Percentiles rank a stretch among this genome's conserved stretches.
phyloP scores from a whole-genome alignment of 495 filamentous ascomycete species.

The Aspergillus cavernicola region DNA sequence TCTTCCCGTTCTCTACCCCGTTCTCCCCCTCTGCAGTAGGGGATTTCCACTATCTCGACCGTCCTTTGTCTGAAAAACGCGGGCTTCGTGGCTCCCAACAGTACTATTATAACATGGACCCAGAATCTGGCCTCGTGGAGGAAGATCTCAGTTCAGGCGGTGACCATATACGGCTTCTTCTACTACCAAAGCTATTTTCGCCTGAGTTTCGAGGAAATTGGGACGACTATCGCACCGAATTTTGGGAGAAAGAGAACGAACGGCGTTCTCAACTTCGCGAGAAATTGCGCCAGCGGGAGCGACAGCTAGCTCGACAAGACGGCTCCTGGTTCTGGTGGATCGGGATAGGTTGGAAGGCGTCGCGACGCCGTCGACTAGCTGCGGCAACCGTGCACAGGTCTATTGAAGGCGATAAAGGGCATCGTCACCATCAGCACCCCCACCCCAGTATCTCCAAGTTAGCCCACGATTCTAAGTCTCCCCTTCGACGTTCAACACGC shows the following conservation, averaged over 20 bases:
- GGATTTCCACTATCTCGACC: slow-evolving; percentile 66
- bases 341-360: slow-evolving; percentile 58
- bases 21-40: slow-evolving; percentile 59
- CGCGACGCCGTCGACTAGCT: slow-evolving; percentile 40
- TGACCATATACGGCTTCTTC: slow-evolving; percentile 83
- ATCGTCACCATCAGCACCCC: slow-evolving; percentile 31
- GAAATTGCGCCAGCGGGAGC: slow-evolving; percentile 61
- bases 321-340: slow-evolving; percentile 81
- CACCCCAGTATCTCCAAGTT: slow-evolving; percentile 32
- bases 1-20: slow-evolving; percentile 69
- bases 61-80: slow-evolving; percentile 42
- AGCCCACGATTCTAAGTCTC: slow-evolving; percentile 32
- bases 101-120: slow-evolving; percentile 45
- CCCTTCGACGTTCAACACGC: slow-evolving; percentile 34
- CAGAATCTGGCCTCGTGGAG: slow-evolving; percentile 53
- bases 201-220: slow-evolving; percentile 95
- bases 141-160: slow-evolving; percentile 89
- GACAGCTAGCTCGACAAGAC: slow-evolving; percentile 59
- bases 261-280: slow-evolving; percentile 68
- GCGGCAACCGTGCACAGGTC: slow-evolving; percentile 28
- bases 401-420: slow-evolving; percentile 20
- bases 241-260: slow-evolving; percentile 97
- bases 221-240: slow-evolving; percentile 89
- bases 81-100: slow-evolving; percentile 38
- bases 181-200: slow-evolving; percentile 92